phyloP scores from a whole-genome alignment of 208 protist genomes.

The Crithidia mellificae region DNA sequence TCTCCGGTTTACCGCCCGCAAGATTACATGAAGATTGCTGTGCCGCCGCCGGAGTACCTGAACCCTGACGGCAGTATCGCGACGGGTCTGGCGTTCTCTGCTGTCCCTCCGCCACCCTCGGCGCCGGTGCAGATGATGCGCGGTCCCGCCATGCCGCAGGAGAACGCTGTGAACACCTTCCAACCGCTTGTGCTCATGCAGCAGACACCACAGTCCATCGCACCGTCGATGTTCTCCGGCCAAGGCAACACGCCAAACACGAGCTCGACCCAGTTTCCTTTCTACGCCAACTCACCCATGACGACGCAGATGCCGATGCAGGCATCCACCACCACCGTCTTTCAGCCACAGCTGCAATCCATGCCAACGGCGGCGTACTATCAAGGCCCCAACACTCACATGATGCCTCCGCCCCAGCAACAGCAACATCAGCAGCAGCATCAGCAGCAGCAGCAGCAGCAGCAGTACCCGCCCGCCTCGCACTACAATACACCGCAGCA shows the following conservation, averaged over 20 bases:
- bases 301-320: conserved; percentile 9
- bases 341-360: conserved; percentile 7
- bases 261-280: conserved; percentile 12
- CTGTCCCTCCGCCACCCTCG: background rate
- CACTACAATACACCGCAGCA: conserved; percentile 17
- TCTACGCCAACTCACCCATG: conserved; percentile 25
- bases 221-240: conserved; percentile 14
- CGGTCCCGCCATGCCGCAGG: conserved; percentile 15
- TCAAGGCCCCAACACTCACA: conserved; percentile 3
- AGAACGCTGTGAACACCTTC: conserved; percentile 31
- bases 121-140: conserved; percentile 26
- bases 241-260: conserved; percentile 11
- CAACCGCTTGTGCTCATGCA: conserved; percentile 28
- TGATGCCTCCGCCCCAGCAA: conserved; percentile 3
- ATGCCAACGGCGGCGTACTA: conserved; percentile 29
- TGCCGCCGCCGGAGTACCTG: conserved; percentile 53
- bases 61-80: conserved; percentile 36
- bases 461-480: conserved; percentile 8
- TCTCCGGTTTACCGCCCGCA: conserved; percentile 58
- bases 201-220: conserved; percentile 22
- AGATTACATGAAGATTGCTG: conserved; percentile 72
- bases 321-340: conserved; percentile 17
- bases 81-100: conserved; percentile 16
- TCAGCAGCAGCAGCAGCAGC: conserved; percentile 14
- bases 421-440: conserved; percentile 15